phyloP scores from a whole-genome alignment of 495 filamentous ascomycete species.

The Niebla homalea region DNA sequence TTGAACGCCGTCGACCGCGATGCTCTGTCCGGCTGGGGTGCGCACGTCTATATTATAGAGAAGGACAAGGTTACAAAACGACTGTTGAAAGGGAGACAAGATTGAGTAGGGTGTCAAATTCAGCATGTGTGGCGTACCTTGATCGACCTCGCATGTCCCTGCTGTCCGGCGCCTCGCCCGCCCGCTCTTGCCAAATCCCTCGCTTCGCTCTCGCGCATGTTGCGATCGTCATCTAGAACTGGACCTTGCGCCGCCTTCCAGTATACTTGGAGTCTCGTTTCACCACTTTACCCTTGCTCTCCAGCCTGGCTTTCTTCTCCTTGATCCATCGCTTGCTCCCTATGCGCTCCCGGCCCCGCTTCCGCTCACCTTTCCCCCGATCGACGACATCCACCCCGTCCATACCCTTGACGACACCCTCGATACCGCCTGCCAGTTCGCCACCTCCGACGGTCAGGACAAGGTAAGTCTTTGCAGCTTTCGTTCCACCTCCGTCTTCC shows the following conservation, averaged over 20 bases:
- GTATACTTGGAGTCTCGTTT: slow-evolving; percentile 87
- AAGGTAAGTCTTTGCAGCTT: slow-evolving; percentile 88
- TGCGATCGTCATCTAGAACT: not conserved
- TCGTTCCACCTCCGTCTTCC: slow-evolving; percentile 91
- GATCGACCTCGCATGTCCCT: too few species aligned
- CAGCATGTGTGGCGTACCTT: too few species aligned
- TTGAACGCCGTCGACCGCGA: slow-evolving; percentile 93
- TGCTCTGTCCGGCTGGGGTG: slow-evolving; percentile 93
- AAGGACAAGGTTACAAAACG: slow-evolving; percentile 99
- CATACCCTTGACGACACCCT: slow-evolving; percentile 73
- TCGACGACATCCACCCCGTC: slow-evolving; percentile 74
- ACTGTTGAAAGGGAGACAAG: slow-evolving; percentile 81
- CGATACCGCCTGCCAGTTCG: slow-evolving; percentile 66
- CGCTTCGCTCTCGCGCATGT: too few species aligned
- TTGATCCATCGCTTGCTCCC: slow-evolving; percentile 83
- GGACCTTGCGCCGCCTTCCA: slow-evolving; percentile 57
- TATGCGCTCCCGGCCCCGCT: slow-evolving; percentile 46
- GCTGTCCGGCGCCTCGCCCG: too few species aligned
- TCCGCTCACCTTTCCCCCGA: slow-evolving; percentile 41
- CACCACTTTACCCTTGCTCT: slow-evolving; percentile 84
- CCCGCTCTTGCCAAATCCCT: too few species aligned
- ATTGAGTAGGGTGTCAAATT: slow-evolving; percentile 16
- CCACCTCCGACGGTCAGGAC: slow-evolving; percentile 82
- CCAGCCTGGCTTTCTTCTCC: slow-evolving; percentile 92
- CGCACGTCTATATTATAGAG: slow-evolving; percentile 97